Conservation (phyloP, 129 eudicot genomes). For the sunflower (Helianthus annuus) region DNA sequence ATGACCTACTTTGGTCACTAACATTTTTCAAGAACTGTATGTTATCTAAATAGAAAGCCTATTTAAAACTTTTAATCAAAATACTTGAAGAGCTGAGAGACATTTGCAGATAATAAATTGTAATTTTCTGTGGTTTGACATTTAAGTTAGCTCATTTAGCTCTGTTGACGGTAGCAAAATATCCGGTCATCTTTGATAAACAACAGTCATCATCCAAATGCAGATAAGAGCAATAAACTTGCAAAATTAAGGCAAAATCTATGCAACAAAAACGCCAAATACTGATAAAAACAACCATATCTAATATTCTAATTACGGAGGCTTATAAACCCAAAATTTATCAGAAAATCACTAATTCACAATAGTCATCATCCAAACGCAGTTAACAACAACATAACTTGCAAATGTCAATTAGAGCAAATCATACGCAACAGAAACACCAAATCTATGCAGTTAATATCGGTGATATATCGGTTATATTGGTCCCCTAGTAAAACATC, state of each 20-base stretch:
- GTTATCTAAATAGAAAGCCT: neutral
- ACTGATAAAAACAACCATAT: no score
- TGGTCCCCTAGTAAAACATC: no score
- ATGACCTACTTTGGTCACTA: constrained; percentile 11
- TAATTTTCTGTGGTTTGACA: neutral
- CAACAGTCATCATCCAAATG: neutral
- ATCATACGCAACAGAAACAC: no score
- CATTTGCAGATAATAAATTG: neutral
- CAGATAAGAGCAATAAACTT: neutral
- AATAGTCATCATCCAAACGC: constrained; percentile 3
- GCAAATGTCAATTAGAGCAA: constrained; percentile 3
- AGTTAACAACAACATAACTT: constrained; percentile 1
- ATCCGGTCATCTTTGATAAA: neutral
- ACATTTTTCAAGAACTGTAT: neutral
- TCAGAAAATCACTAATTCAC: neutral
- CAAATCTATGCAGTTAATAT: no score
- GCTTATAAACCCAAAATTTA: no score
- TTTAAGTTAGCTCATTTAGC: neutral
- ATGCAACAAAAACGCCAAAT: no score
- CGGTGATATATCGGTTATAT: no score
- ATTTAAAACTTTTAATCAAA: neutral
- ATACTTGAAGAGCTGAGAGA: neutral
- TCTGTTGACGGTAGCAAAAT: no score
- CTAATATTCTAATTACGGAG: no score
- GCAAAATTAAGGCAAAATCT: neutral